Evolutionary conservation across 441 rosid genomes (phyloP), one percentile per base, ranked within the genome.

Genomic region (Gossypium davidsonii): DNA sequence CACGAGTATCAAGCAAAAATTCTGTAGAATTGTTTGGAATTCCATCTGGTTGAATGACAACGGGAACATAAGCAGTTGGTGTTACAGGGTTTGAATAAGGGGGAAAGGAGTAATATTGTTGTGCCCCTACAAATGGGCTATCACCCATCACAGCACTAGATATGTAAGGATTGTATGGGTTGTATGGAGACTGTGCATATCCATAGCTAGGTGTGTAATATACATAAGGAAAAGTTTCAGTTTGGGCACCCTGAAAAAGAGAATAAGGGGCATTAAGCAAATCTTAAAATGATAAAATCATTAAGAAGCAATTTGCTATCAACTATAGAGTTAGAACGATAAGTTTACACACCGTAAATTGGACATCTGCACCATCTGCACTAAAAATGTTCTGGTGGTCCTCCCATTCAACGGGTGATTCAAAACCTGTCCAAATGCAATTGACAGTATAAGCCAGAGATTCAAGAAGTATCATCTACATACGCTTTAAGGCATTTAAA

Each of bases 351-450:
- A 89, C 98, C 83, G 84, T 76, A 80, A 87, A 89, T 71, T 89
- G 98, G 78, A 83, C 49, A 73, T 89, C 87, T 0, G 92, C 87
- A 88, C 97, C 97, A 86, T 91, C 97, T 76, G 79, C 81, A 70
- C 87, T 89, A 86, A 90, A 90, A 89, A 90, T 56, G 80, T 84
- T 84, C 71, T 82, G 86, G 76, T 87, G 97, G 90, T 89, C 97
- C 87, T 92, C 97, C 95, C 95, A 94, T 74, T 94, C 95, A 42
- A 86, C 80, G 81, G 97, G 95, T 81, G 94, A 72, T 81, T 91
- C 98, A 64, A 86, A 87, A 80, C 97, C 98, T 94, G 78, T 73
- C 20, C 52, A 53, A 70, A 70, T 28, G 69, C 11, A 76, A 59
- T 73, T 70, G 77, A 39, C 28, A 77, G 57, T 15, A 0, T 39